Conservation (phyloP, 2,329 filamentous ascomycete species). For the Scedosporium aurantiacum region DNA sequence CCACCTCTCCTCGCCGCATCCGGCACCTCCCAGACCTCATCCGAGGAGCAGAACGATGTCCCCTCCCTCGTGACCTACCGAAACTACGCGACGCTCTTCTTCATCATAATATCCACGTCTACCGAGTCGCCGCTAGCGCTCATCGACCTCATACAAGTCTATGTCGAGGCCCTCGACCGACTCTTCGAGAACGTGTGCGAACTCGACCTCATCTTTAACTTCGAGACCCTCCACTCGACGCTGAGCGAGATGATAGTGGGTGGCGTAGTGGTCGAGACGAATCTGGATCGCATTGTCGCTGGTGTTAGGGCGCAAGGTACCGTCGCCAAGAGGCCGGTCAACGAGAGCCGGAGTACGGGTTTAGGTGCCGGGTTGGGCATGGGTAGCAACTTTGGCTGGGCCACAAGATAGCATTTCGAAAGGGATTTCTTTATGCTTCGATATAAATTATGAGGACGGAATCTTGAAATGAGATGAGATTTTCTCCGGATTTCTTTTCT, state of each 20-base stretch:
- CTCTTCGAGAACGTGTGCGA: conserved; percentile 99
- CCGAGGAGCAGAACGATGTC: conserved; percentile 69
- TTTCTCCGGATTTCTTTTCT: not conserved
- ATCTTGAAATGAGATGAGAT: conserved; percentile 1
- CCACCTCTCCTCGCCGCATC: conserved; percentile 54
- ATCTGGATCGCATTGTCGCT: conserved; percentile 74
- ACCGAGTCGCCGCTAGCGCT: conserved; percentile 92
- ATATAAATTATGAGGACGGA: not conserved
- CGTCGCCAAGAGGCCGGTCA: conserved; percentile 69
- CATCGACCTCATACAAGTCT: conserved; percentile 95
- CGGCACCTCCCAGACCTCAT: conserved; percentile 51
- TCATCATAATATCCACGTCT: conserved; percentile 94
- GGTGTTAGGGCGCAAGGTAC: conserved; percentile 69
- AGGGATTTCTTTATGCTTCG: not conserved
- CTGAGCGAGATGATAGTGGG: conserved; percentile 92
- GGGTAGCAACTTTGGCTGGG: conserved; percentile 49
- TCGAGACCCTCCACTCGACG: conserved; percentile 87
- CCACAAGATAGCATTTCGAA: conserved; percentile 20
- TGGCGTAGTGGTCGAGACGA: conserved; percentile 88
- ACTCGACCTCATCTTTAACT: conserved; percentile 97
- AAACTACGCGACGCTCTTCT: conserved; percentile 95
- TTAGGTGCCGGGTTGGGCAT: conserved; percentile 42
- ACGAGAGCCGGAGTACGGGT: conserved; percentile 45
- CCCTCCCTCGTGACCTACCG: conserved; percentile 95
- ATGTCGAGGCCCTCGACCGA: conserved; percentile 88